These are phyloP conservation scores for Xylaria nigripes DNA, from an alignment of 495 filamentous ascomycete genomes.

Conservation along the genomic window DNA sequence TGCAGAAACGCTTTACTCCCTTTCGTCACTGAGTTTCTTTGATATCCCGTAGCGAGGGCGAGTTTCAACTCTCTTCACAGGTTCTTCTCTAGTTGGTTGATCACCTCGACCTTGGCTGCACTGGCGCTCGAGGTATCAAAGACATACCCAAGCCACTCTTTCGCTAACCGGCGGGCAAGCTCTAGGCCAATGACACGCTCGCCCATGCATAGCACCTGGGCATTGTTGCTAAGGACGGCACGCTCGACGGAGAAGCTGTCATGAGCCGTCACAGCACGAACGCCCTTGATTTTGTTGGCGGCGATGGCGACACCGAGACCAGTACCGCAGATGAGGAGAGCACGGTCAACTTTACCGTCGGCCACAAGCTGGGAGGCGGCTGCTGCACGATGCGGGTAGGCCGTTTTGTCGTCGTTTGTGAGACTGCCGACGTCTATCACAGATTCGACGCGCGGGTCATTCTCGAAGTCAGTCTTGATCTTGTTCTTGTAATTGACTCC, in stretches of 20 bases:
- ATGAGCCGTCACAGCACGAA: conserved; percentile 80
- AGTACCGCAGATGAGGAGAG: conserved; percentile 80
- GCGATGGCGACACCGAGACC: conserved; percentile 78
- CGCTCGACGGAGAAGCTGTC: conserved; percentile 79
- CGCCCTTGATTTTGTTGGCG: conserved; percentile 80
- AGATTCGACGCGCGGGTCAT: conserved; percentile 56
- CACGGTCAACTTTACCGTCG: conserved; percentile 64
- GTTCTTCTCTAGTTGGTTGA: conserved; percentile 61
- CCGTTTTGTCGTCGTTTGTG: conserved; percentile 59
- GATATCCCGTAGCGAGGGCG: background rate
- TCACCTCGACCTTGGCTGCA: conserved; percentile 67
- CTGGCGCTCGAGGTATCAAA: conserved; percentile 68
- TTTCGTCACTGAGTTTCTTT: background rate
- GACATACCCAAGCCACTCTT: conserved; percentile 74
- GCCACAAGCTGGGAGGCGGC: conserved; percentile 58
- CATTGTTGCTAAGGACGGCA: conserved; percentile 74
- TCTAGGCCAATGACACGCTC: conserved; percentile 78
- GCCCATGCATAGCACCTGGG: conserved; percentile 82
- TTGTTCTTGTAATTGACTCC: conserved; percentile 72
- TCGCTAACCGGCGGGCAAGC: conserved; percentile 65
- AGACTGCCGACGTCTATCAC: conserved; percentile 59
- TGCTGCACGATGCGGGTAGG: conserved; percentile 75
- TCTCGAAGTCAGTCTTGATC: conserved; percentile 63
- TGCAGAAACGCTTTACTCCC: background rate
- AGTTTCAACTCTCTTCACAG: background rate